Base-by-base conservation (phyloP, 2,329 filamentous ascomycete genomes). In the Tolypocladium guangdongense region DNA sequence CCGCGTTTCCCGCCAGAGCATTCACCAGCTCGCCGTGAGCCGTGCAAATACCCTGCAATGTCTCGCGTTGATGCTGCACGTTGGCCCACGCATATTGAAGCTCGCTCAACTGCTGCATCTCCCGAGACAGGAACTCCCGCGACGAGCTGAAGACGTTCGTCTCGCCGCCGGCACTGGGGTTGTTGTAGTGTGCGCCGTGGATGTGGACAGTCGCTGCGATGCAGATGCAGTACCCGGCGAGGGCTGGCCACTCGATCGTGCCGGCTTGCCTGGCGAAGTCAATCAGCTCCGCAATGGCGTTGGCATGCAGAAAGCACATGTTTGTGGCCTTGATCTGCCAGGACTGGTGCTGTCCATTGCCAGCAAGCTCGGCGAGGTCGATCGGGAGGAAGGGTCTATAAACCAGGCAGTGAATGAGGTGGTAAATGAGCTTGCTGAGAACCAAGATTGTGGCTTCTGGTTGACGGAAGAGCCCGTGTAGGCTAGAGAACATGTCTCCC, bases 241-340 rank as follows among this genome's bases (percentile, higher is more conserved):
- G 91, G 0, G 86, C 84, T 0, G 90, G 88, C 88, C 88, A 95
- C 67, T 93, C 88, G 24, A 91, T 82, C 2, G 86, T 80, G 1
- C 82, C 80, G 1, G 84, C 83, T 58, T 86, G 86, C 57, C 85
- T 86, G 1, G 88, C 88, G 18, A 91, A 79, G 64, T 92, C 87
- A 5, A 90, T 84, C 3, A 95, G 72, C 63, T 95, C 89, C 1
- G 88, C 84, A 51, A 95, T 91, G 6, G 89, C 88, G 63, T 95
- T 95, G 7, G 90, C 89, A 59, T 95, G 90, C 20, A 91, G 73
- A 65, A 83, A 93, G 68, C 90, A 95, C 64, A 92, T 78, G 62
- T 93, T 92, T 0, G 89, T 95, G 0, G 90, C 88, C 65, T 95
- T 88, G 49, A 95, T 92, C 65, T 95, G 90, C 90, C 90, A 95